Percentiles rank a stretch among this genome's conserved stretches.
These are phyloP conservation scores for Penicillium simplicissimum DNA, from an alignment of 495 filamentous ascomycete species.

Conservation along the genomic window DNA sequence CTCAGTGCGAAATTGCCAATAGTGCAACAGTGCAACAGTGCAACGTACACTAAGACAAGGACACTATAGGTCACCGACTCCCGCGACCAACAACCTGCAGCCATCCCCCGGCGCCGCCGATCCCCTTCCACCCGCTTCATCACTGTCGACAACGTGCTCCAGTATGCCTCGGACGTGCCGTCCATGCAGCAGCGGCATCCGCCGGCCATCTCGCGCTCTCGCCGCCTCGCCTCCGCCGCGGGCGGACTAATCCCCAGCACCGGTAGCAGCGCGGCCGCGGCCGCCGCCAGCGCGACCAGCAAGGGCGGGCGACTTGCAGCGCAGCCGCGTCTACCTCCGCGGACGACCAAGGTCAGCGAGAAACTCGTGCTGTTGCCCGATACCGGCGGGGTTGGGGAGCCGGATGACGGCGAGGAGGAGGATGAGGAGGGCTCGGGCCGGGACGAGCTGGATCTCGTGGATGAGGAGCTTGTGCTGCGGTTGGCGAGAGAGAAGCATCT, in stretches of 20 bases:
- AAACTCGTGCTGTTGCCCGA: constrained; percentile 95
- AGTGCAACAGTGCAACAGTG: neutral
- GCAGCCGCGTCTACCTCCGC: constrained; percentile 78
- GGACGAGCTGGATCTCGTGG: constrained; percentile 47
- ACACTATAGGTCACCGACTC: constrained; percentile 58
- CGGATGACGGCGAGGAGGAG: constrained; percentile 24
- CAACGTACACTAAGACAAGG: constrained; percentile 15
- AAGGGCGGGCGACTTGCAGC: constrained; percentile 44
- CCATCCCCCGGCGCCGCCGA: constrained; percentile 37
- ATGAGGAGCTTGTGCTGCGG: constrained; percentile 45
- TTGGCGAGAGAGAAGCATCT: constrained; percentile 39
- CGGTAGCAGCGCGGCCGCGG: constrained; percentile 21
- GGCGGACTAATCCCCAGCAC: constrained; percentile 34
- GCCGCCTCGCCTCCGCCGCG: constrained; percentile 46
- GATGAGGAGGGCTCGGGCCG: constrained; percentile 19
- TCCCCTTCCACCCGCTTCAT: constrained; percentile 73
- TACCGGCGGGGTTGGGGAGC: constrained; percentile 50
- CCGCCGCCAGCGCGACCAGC: constrained; percentile 19
- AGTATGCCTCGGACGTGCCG: constrained; percentile 91
- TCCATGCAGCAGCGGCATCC: constrained; percentile 87
- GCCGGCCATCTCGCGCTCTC: constrained; percentile 55
- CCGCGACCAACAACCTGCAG: constrained; percentile 49
- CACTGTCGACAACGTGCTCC: constrained; percentile 93
- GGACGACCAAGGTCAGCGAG: constrained; percentile 90
- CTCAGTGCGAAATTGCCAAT: too few species aligned